These are phyloP conservation scores for Cylindrotheca fusiformis DNA, from an alignment of 108 stramenopile genomes.

Conservation along the genomic window DNA sequence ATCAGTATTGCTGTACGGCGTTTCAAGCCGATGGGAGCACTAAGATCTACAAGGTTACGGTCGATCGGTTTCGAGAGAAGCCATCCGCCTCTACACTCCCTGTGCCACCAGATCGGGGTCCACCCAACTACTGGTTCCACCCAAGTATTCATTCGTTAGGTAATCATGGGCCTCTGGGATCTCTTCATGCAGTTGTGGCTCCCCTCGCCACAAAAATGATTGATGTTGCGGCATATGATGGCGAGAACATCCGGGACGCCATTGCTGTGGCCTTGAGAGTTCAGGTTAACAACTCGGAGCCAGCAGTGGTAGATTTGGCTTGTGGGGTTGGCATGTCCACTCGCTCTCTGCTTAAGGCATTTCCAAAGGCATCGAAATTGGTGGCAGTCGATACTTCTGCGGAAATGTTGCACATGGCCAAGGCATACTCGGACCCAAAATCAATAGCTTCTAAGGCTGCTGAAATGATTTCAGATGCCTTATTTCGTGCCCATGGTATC, in stretches of 20 bases:
- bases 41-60: not conserved
- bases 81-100: not conserved
- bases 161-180: slow-evolving; percentile 37
- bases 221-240: slow-evolving; percentile 75
- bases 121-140: not conserved
- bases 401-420: slow-evolving; percentile 82
- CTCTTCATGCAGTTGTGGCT: slow-evolving; percentile 72
- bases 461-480: not conserved
- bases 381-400: slow-evolving; percentile 71
- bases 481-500: not conserved
- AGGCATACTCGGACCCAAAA: not conserved
- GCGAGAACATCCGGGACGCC: slow-evolving; percentile 47
- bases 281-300: not conserved
- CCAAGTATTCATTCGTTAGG: slow-evolving; percentile 44
- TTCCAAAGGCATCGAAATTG: slow-evolving; percentile 60
- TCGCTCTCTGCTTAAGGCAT: slow-evolving; percentile 59
- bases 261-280: not conserved
- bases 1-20: too few relatives aligned
- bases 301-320: slow-evolving; percentile 63
- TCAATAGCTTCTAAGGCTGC: not conserved
- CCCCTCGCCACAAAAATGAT: slow-evolving; percentile 76
- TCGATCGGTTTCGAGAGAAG: not conserved
- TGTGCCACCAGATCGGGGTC: not conserved
- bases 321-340: slow-evolving; percentile 86
- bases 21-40: not conserved